Base-by-base conservation (phyloP, 768 basidiomycete genomes). In the Mycena olivaceomarginata region DNA sequence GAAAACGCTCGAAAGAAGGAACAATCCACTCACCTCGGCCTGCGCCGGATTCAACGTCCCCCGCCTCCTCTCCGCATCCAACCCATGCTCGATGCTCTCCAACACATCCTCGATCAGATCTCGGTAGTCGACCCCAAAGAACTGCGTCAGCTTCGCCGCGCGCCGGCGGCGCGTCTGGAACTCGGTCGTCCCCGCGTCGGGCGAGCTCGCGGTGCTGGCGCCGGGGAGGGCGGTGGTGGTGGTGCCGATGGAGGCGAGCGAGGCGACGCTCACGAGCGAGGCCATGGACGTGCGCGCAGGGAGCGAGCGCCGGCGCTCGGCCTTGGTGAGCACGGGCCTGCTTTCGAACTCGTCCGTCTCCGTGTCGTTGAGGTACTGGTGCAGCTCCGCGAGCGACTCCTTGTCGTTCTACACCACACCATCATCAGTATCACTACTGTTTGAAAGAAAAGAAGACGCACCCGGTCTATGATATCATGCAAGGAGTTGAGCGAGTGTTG, bases 101-200 rank as follows among this genome's bases (percentile, higher is more conserved):
- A 97, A 84, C 43, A 97, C 91, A 82, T 96, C 94, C 51, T 88
- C 89, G 70, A 97, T 93, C 72, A 97, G 86, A 70, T 95, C 94
- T 39, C 92, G 90, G 84, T 97, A 96, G 83, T 96, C 91, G 56
- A 96, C 96, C 31, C 96, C 96, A 85, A 97, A 97, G 89, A 97
- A 97, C 85, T 94, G 90, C 39, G 94, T 94, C 75, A 97, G 89
- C 87, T 97, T 97, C 77, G 96, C 95, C 6, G 95, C 96, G 74
- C 93, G 88, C 56, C 92, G 88, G 69, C 96, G 88, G 63, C 95
- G 93, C 72, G 89, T 83, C 83, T 96, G 94, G 88, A 97, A 96
- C 75, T 89, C 86, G 16, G 86, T 86, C 75, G 88, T 77, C 13
- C 11, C 66, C 37, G 67, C 74, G 60, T 91, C 88, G 5, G 90